These are phyloP conservation scores for Paragyromitra xinjiangensis DNA, from an alignment of 495 filamentous ascomycete genomes.

Conservation along the genomic window DNA sequence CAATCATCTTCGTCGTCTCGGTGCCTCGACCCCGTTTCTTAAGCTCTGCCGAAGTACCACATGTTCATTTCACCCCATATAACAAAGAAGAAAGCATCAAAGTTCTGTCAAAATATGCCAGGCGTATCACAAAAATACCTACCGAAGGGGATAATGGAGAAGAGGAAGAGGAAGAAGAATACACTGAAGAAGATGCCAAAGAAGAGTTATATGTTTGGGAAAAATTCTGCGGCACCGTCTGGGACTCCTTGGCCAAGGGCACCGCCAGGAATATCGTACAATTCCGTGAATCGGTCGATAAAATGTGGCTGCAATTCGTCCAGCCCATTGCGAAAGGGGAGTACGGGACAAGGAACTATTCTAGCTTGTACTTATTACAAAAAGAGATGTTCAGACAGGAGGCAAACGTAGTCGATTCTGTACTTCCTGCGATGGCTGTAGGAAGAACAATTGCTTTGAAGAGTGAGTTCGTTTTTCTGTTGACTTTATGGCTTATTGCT, in stretches of 20 bases:
- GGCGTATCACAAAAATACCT: conserved; percentile 52
- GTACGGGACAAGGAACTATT: conserved; percentile 79
- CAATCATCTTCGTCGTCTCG: conserved; percentile 79
- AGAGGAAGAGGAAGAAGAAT: conserved; percentile 45
- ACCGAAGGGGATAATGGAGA: conserved; percentile 51
- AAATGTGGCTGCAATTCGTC: conserved; percentile 76
- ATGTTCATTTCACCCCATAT: conserved; percentile 87
- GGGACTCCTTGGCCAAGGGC: conserved; percentile 74
- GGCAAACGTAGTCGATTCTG: conserved; percentile 65
- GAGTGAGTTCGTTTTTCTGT: conserved; percentile 25
- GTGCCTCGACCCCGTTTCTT: conserved; percentile 75
- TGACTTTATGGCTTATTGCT: conserved; percentile 5
- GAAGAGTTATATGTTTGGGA: conserved; percentile 75
- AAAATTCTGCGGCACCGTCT: conserved; percentile 75
- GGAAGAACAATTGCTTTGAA: conserved; percentile 28
- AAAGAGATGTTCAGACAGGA: conserved; percentile 58
- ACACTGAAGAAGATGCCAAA: conserved; percentile 41
- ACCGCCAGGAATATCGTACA: conserved; percentile 71
- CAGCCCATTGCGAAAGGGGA: conserved; percentile 70
- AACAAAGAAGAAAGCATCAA: conserved; percentile 77
- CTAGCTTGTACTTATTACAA: conserved; percentile 65
- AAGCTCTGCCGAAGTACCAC: conserved; percentile 74
- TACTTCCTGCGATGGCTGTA: conserved; percentile 36
- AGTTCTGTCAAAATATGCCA: conserved; percentile 70
- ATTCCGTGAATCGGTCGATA: conserved; percentile 66